phyloP scores from a whole-genome alignment of 1,284 basidiomycete species.

The Puccinia hordei region DNA sequence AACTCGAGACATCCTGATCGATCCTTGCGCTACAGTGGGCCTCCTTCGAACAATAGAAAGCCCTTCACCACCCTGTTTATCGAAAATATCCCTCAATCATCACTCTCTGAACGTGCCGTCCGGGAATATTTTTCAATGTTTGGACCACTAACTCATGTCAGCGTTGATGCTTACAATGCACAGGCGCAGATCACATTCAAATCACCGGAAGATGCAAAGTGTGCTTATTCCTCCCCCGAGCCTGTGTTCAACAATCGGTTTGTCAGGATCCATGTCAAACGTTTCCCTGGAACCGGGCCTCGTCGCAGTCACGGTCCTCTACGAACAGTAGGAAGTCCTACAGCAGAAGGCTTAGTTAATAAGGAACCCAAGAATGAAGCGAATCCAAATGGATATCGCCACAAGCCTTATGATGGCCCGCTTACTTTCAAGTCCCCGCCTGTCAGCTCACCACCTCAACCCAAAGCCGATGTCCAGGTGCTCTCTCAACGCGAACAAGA shows the following conservation, averaged over 20 bases:
- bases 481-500: slow-evolving; percentile 42
- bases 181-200: slow-evolving; percentile 42
- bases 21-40: background rate
- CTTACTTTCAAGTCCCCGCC: background rate
- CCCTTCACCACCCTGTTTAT: slow-evolving; percentile 29
- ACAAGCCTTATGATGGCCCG: slow-evolving; percentile 4
- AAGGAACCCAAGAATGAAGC: background rate
- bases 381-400: slow-evolving; percentile 20
- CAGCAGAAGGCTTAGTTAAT: background rate
- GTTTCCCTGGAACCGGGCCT: background rate
- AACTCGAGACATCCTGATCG: slow-evolving; percentile 17
- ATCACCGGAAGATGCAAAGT: slow-evolving; percentile 29
- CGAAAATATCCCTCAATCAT: slow-evolving; percentile 48
- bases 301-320: background rate
- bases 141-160: slow-evolving; percentile 23
- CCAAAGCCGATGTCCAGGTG: background rate
- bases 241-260: slow-evolving; percentile 49
- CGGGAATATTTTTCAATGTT: slow-evolving; percentile 45
- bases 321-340: background rate
- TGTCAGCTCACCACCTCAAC: background rate
- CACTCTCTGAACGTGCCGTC: slow-evolving; percentile 33
- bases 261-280: slow-evolving; percentile 41
- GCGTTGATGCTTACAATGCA: slow-evolving; percentile 31
- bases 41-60: background rate
- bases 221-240: slow-evolving; percentile 39